phyloP scores from a whole-genome alignment of 768 basidiomycete genomes.

The Hygrophoropsis aurantiaca region DNA sequence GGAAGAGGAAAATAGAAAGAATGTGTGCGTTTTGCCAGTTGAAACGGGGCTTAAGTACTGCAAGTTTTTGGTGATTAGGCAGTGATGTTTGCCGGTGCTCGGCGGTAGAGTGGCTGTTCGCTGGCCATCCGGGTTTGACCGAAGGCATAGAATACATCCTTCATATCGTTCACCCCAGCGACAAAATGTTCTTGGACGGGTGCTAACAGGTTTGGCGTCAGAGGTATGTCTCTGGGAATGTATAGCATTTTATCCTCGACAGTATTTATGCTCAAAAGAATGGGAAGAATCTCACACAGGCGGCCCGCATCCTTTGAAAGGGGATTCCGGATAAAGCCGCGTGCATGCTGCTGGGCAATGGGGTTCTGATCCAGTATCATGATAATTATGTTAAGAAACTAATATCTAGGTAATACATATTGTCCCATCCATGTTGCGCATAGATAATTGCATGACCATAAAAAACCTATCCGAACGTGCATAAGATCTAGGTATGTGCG shows the following conservation, averaged over 20 bases:
- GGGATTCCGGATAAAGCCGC: too few species aligned
- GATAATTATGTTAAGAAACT: too few species aligned
- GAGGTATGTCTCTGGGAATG: too few species aligned
- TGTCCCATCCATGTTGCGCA: too few species aligned
- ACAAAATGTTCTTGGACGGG: not conserved
- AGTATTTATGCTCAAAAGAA: constrained; percentile 1
- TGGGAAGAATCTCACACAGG: constrained; percentile 1
- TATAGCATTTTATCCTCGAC: not conserved
- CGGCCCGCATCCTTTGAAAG: too few species aligned
- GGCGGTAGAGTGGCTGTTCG: constrained; percentile 14
- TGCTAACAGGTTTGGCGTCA: too few species aligned
- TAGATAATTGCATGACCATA: too few species aligned
- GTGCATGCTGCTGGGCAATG: too few species aligned
- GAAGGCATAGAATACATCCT: constrained; percentile 3
- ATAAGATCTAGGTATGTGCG: not conserved
- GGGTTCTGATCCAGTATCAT: too few species aligned
- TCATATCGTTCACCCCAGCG: not conserved
- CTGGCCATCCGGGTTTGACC: constrained; percentile 3
- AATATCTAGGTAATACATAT: too few species aligned
- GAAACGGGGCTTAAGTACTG: not conserved
- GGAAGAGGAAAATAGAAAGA: constrained; percentile 22
- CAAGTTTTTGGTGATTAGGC: not conserved
- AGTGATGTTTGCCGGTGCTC: constrained; percentile 13
- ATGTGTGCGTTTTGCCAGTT: constrained; percentile 13
- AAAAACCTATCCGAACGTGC: not conserved